Evolutionary conservation across 352 stramenopile genomes (phyloP).

Genomic region (Phytophthora nicotianae): DNA sequence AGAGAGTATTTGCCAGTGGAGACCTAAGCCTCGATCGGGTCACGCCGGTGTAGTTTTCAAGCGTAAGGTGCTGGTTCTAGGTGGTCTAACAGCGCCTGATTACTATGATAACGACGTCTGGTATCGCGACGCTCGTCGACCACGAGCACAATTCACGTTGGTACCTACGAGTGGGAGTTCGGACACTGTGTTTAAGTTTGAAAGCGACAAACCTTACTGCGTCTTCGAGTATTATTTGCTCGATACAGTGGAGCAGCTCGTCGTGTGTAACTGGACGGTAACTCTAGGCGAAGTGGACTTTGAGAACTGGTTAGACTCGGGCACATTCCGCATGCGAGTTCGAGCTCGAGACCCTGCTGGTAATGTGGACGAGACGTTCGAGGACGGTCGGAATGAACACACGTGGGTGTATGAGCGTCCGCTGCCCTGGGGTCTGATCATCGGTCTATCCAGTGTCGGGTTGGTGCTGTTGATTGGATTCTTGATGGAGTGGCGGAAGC

Average conservation of each 20-base stretch:
- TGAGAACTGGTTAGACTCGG: conserved; percentile 68
- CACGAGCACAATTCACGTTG: conserved; percentile 57
- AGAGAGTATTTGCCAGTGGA: conserved; percentile 69
- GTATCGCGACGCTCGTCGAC: conserved; percentile 72
- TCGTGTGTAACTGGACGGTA: conserved; percentile 81
- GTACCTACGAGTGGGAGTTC: conserved; percentile 56
- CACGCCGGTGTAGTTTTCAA: conserved; percentile 78
- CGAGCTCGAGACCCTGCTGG: conserved; percentile 89
- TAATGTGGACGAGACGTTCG: conserved; percentile 91
- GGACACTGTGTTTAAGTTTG: conserved; percentile 88
- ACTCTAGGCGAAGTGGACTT: conserved; percentile 54
- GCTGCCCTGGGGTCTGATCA: conserved; percentile 91
- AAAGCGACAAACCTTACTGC: conserved; percentile 85
- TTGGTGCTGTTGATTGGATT: conserved; percentile 77
- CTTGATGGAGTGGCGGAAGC: conserved; percentile 92
- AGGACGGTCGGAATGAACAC: conserved; percentile 89
- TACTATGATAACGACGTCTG: conserved; percentile 89
- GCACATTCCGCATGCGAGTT: conserved; percentile 91
- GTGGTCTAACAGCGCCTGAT: conserved; percentile 64
- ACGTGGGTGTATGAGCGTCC: conserved; percentile 92
- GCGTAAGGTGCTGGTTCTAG: conserved; percentile 75
- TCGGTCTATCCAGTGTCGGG: conserved; percentile 73
- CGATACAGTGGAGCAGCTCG: conserved; percentile 81
- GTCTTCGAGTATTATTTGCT: conserved; percentile 95
- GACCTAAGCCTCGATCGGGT: conserved; percentile 60